Base-by-base conservation (phyloP, 768 basidiomycete genomes). In the Auricularia cornea region DNA sequence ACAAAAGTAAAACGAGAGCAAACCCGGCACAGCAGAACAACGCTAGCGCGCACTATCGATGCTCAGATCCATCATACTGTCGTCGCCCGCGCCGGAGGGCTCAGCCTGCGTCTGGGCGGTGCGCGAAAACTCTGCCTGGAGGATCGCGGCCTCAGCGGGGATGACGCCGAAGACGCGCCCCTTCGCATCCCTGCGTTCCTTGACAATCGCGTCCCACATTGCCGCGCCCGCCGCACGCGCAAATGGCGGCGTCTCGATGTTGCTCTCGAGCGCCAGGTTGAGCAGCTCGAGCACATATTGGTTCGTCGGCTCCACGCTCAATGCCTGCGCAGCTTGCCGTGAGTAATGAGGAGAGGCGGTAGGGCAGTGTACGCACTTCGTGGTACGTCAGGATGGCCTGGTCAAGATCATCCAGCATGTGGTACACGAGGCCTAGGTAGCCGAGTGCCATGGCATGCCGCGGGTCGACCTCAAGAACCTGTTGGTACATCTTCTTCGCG, bases 361-460 rank as follows among this genome's bases (percentile, higher is more conserved):
- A 29, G 20, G 3, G 29, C 12, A 3, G 64, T n/a, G n/a, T n/a
- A n/a, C 85, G 41, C 61, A 94, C 95, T 79, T 95, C 92, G 71
- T 99, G 97, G 68, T 97, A 98, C 65, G 87, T 88, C 40, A 92
- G 76, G 67, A 99, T 94, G 2, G 96, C 91, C 14, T 82, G 81
- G 67, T 95, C 88, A 5, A 87, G 73, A 59, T 92, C 80, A 28
- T 84, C 85, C 66, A 86, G 76, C 20, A 91, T 78, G 67, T 97
- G 94, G 68, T 88, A 79, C 2, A 96, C 87, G 72, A 97, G 86
- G n/a, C 94, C 97, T 1, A 98, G 79, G 70, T 91, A 92, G 3
- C 90, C 88, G 60, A 94, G 84, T 2, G 93, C 94, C 12, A 85
- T 81, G 1, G 90, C 80, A 65, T 90, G 85, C 33, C 89, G 83